Evolutionary conservation across 805 yeast genomes (phyloP).

Genomic region (Kuraishia capsulata): DNA sequence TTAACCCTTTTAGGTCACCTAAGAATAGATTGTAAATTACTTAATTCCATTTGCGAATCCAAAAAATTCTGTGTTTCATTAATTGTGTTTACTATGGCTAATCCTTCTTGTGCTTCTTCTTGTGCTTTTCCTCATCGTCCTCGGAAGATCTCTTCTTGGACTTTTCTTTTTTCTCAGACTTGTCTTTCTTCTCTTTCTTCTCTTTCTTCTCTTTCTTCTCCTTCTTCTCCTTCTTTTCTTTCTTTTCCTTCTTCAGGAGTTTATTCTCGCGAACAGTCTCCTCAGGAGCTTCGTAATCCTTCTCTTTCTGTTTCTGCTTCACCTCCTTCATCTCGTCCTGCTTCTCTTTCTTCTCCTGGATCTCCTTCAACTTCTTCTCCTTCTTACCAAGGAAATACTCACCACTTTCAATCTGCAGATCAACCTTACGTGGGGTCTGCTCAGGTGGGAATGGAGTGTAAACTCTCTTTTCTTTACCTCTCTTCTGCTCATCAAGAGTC

Average conservation of each 20-base stretch:
- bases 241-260: slow-evolving; percentile 17
- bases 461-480: slow-evolving; percentile 46
- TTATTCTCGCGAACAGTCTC: slow-evolving; percentile 39
- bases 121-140: neutral
- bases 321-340: slow-evolving; percentile 62
- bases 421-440: slow-evolving; percentile 94
- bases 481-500: slow-evolving; percentile 38
- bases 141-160: slow-evolving; percentile 3
- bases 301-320: slow-evolving; percentile 60
- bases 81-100: no score
- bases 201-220: slow-evolving; percentile 19
- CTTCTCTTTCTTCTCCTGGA: slow-evolving; percentile 69
- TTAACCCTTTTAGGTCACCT: no score
- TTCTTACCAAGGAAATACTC: slow-evolving; percentile 88
- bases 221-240: slow-evolving; percentile 20
- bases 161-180: slow-evolving; percentile 8
- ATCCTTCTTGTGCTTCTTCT: neutral
- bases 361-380: slow-evolving; percentile 65
- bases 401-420: slow-evolving; percentile 95
- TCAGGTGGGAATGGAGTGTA: slow-evolving; percentile 99
- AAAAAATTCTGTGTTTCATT: no score
- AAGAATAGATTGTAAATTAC: no score
- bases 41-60: no score
- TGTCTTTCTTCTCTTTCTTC: slow-evolving; percentile 16
- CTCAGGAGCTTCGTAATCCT: slow-evolving; percentile 81